Percentiles rank a stretch among this genome's conserved stretches.
Evolutionary conservation across 441 rosid species (phyloP).

Genomic region (Flueggea neowawraea): DNA sequence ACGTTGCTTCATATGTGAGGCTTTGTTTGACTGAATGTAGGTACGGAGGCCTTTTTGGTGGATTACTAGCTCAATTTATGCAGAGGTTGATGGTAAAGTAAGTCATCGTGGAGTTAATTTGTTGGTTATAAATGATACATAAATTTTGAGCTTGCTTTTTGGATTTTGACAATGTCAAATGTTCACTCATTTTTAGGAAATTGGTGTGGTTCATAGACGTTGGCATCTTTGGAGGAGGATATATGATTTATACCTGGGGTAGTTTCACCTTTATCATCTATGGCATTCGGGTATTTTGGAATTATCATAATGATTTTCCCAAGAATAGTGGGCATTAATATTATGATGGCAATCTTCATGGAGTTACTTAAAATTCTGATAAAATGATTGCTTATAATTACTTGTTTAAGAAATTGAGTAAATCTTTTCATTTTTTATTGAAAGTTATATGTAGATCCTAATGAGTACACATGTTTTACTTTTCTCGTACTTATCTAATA

Average conservation of each 20-base stretch:
- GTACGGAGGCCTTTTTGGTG: constrained; percentile 98
- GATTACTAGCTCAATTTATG: constrained; percentile 94
- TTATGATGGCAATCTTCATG: too few species aligned
- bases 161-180: constrained; percentile 5
- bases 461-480: too few species aligned
- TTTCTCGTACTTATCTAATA: too few species aligned
- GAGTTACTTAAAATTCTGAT: too few species aligned
- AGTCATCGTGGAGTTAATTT: constrained; percentile 8
- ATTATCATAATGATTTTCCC: too few species aligned
- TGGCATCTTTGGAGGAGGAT: constrained; percentile 99
- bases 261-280: constrained; percentile 20
- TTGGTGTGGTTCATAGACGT: constrained; percentile 92
- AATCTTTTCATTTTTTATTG: too few species aligned
- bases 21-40: constrained; percentile 36
- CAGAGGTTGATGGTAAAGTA: constrained; percentile 90
- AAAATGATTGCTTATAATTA: too few species aligned
- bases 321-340: too few species aligned
- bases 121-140: constrained; percentile 2
- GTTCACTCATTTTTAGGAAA: constrained; percentile 43
- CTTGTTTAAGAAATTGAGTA: too few species aligned
- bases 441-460: too few species aligned
- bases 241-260: constrained; percentile 95
- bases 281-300: too few species aligned
- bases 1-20: constrained; percentile 23
- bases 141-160: constrained; percentile 12